phyloP scores from a whole-genome alignment of 2,329 filamentous ascomycete species.

The Dryadomyces sulphureus region DNA sequence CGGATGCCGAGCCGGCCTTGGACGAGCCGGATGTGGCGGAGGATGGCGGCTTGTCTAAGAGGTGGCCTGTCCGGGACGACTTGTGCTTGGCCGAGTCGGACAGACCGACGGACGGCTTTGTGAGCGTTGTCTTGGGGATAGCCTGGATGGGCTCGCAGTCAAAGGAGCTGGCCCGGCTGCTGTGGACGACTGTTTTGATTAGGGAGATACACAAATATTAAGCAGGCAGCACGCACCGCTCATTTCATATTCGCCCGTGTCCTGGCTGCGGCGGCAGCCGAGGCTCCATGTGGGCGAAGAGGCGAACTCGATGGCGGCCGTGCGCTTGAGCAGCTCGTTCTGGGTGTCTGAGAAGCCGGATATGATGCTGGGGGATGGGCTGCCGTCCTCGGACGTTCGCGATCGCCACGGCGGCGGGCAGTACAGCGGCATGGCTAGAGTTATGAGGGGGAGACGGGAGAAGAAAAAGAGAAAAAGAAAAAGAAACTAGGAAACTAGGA shows the following conservation, averaged over 20 bases:
- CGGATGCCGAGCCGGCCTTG: neutral
- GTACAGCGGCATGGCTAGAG: no score
- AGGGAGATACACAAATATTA: neutral
- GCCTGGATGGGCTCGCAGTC: neutral
- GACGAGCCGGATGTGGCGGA: neutral
- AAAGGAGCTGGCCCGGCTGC: neutral
- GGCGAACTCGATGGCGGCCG: conserved; percentile 45
- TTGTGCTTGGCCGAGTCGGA: neutral
- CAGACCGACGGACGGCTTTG: neutral
- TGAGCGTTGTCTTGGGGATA: no score
- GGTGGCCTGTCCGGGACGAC: neutral
- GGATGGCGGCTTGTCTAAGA: no score
- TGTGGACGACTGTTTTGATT: neutral
- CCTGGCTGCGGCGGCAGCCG: conserved; percentile 37
- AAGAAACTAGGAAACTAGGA: no score
- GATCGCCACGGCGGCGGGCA: no score
- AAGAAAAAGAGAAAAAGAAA: no score
- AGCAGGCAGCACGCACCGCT: conserved; percentile 41
- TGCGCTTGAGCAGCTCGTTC: conserved; percentile 28
- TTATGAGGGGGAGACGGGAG: no score
- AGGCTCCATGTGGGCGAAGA: conserved; percentile 48
- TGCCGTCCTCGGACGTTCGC: neutral
- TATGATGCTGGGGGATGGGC: neutral
- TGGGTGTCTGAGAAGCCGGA: neutral
- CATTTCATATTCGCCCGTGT: conserved; percentile 61